Evolutionary conservation across 345 rosid species (phyloP).

Genomic region (Bruguiera gymnorhiza): DNA sequence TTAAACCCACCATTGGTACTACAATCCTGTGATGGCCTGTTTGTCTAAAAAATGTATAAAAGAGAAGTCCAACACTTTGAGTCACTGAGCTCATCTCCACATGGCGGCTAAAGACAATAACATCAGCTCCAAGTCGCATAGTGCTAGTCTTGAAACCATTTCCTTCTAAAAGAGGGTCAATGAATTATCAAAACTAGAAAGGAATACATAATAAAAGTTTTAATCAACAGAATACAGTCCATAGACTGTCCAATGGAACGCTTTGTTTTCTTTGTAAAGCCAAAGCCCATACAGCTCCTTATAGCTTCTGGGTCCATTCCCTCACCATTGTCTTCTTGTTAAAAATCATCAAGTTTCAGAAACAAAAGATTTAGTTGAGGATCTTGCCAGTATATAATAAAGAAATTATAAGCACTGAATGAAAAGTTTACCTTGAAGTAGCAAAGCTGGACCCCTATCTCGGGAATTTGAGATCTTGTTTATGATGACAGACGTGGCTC

Average conservation of each 20-base stretch:
- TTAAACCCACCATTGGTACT: constrained; percentile 82
- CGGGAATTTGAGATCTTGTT: constrained; percentile 72
- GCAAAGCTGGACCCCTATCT: constrained; percentile 65
- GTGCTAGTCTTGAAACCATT: constrained; percentile 98
- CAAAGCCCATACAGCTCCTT: constrained; percentile 90
- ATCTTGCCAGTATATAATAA: too few species aligned
- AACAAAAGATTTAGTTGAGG: too few species aligned
- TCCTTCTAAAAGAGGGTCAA: constrained; percentile 56
- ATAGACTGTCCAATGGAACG: constrained; percentile 82
- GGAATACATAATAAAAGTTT: too few species aligned
- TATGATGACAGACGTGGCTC: constrained; percentile 92
- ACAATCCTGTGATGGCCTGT: constrained; percentile 80
- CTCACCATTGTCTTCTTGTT: constrained; percentile 66
- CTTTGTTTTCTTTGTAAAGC: constrained; percentile 80
- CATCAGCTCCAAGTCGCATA: constrained; percentile 97
- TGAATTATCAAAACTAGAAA: constrained; percentile 13
- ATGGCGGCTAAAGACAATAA: constrained; percentile 81
- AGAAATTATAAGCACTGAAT: too few species aligned
- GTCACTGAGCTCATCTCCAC: constrained; percentile 58
- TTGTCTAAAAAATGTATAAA: constrained; percentile 73
- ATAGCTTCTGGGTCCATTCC: constrained; percentile 93
- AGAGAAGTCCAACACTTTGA: constrained; percentile 83
- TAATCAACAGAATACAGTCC: constrained; percentile 12
- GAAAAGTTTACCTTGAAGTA: constrained; percentile 61
- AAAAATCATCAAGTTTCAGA: too few species aligned